A percentile compares a stretch with the other conserved stretches of the same genome.
These are phyloP conservation scores for Discostella stelligera DNA, from an alignment of 352 stramenopile species.

Conservation along the genomic window DNA sequence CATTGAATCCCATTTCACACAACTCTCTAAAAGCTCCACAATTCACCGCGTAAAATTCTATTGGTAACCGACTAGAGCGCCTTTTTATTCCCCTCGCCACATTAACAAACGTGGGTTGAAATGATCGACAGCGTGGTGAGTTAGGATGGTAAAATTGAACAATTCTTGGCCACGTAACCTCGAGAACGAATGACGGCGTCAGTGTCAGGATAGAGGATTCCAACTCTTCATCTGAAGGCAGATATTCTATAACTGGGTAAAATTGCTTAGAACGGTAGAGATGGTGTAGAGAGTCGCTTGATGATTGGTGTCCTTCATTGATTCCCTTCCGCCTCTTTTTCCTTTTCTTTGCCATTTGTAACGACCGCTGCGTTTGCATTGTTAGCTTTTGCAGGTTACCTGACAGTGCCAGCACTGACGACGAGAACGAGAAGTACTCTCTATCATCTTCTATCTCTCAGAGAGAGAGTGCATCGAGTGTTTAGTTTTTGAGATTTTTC, in stretches of 20 bases:
- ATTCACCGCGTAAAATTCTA: constrained; percentile 51
- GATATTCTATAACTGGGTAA: constrained; percentile 45
- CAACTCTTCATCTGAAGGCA: constrained; percentile 38
- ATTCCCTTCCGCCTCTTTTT: not conserved
- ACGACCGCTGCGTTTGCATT: not conserved
- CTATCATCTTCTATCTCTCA: too few relatives aligned
- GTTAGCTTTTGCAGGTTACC: not conserved
- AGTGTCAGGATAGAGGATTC: constrained; percentile 20
- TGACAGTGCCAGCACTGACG: too few relatives aligned
- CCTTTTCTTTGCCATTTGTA: constrained; percentile 1
- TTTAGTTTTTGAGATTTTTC: too few relatives aligned
- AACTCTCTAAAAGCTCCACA: constrained; percentile 42
- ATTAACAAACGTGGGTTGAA: constrained; percentile 45
- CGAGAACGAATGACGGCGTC: constrained; percentile 56
- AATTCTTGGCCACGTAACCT: constrained; percentile 60
- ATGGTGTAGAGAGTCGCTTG: constrained; percentile 10
- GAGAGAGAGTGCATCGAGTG: too few relatives aligned
- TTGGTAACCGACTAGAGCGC: constrained; percentile 38
- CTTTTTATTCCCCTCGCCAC: constrained; percentile 40
- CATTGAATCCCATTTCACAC: constrained; percentile 40
- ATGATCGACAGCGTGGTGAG: constrained; percentile 36
- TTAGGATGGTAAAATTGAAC: constrained; percentile 56
- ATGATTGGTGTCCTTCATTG: constrained; percentile 1
- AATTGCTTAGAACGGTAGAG: constrained; percentile 39
- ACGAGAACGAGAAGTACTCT: too few relatives aligned